These are phyloP conservation scores for Clitopilus passeckerianus DNA, from an alignment of 768 basidiomycete genomes.

Conservation along the genomic window DNA sequence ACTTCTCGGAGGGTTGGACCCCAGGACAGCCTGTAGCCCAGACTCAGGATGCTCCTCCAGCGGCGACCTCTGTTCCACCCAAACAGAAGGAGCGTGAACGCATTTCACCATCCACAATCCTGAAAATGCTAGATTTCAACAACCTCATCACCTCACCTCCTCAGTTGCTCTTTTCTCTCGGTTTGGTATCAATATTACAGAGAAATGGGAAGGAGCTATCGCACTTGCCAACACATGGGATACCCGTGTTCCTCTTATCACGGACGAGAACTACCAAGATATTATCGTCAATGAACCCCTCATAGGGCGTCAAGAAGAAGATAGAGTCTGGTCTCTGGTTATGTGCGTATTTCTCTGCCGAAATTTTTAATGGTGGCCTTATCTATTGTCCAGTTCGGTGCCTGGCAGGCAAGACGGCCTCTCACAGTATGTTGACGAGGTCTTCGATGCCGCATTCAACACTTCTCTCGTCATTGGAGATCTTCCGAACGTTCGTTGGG, in stretches of 20 bases:
- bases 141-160: slow-evolving; percentile 49
- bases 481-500: slow-evolving; percentile 73
- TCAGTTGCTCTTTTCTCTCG: slow-evolving; percentile 46
- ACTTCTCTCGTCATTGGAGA: slow-evolving; percentile 52
- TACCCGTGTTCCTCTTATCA: slow-evolving; percentile 69
- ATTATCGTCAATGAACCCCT: slow-evolving; percentile 68
- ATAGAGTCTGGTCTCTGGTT: slow-evolving; percentile 73
- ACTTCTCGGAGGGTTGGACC: slow-evolving; percentile 78
- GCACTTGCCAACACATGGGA: slow-evolving; percentile 52
- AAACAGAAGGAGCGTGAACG: slow-evolving; percentile 15
- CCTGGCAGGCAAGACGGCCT: slow-evolving; percentile 52
- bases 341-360: slow-evolving; percentile 47
- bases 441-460: slow-evolving; percentile 76
- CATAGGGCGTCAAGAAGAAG: slow-evolving; percentile 55
- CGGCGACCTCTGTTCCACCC: slow-evolving; percentile 16
- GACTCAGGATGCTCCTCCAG: slow-evolving; percentile 6
- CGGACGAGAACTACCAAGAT: slow-evolving; percentile 75
- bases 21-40: slow-evolving; percentile 57
- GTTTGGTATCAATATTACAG: slow-evolving; percentile 70
- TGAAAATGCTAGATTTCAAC: slow-evolving; percentile 30
- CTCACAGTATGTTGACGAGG: slow-evolving; percentile 64
- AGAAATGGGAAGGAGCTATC: slow-evolving; percentile 33
- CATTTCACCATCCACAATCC: slow-evolving; percentile 13
- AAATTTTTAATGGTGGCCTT: not conserved
- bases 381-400: slow-evolving; percentile 5